Evolutionary conservation across 2,329 filamentous ascomycete species (phyloP).

Genomic region (Penicillium sumatraense): DNA sequence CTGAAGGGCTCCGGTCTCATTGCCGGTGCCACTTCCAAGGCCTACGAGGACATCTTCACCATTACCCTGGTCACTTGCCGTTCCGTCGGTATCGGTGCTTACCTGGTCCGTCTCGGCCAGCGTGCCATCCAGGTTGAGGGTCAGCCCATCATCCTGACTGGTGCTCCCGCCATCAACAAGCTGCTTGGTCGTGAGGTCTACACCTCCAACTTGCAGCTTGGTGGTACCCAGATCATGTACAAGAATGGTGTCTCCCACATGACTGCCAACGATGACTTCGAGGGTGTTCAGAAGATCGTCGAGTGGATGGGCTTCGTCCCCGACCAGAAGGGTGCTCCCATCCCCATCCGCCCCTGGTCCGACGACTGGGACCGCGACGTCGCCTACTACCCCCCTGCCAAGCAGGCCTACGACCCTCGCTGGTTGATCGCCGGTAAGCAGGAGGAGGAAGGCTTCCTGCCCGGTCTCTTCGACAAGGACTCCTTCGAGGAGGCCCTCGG

Average conservation of each 20-base stretch:
- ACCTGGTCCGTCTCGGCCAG: slow-evolving; percentile 96
- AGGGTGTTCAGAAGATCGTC: slow-evolving; percentile 95
- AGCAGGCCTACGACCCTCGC: slow-evolving; percentile 88
- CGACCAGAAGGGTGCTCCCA: slow-evolving; percentile 89
- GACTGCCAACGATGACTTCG: slow-evolving; percentile 97
- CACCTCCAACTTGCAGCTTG: slow-evolving; percentile 97
- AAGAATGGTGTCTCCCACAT: slow-evolving; percentile 99
- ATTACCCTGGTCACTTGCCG: slow-evolving; percentile 96
- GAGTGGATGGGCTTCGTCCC: slow-evolving; percentile 98
- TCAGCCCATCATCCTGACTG: slow-evolving; percentile 97
- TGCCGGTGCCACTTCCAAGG: slow-evolving; percentile 92
- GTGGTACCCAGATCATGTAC: slow-evolving; percentile 99
- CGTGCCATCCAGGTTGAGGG: slow-evolving; percentile 99
- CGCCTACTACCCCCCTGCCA: slow-evolving; percentile 76
- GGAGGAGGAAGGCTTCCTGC: slow-evolving; percentile 80
- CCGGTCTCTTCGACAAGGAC: slow-evolving; percentile 93
- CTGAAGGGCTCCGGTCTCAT: slow-evolving; percentile 96
- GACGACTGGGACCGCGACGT: slow-evolving; percentile 95
- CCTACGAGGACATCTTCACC: slow-evolving; percentile 99
- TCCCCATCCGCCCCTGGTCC: slow-evolving; percentile 84
- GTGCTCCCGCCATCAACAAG: slow-evolving; percentile 97
- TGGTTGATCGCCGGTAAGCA: slow-evolving; percentile 91
- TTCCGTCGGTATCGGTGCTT: slow-evolving; percentile 98
- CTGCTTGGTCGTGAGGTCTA: slow-evolving; percentile 97
- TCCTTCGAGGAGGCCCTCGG: slow-evolving; percentile 97